These are phyloP conservation scores for Aegilops umbellulata DNA, from an alignment of 176 grass and related monocot genomes.

Conservation along the genomic window DNA sequence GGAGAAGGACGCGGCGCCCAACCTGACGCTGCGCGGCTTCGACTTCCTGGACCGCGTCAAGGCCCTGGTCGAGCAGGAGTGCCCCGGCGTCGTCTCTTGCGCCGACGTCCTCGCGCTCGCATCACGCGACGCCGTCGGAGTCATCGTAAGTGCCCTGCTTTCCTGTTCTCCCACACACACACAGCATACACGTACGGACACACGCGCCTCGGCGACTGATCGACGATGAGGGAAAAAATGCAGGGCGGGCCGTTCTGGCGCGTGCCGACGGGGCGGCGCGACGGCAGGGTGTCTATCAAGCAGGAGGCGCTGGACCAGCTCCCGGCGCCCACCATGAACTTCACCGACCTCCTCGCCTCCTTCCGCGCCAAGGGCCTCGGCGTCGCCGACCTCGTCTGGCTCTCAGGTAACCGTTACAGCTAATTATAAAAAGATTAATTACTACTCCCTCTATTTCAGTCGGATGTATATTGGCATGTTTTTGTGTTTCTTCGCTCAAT, in stretches of 20 bases:
- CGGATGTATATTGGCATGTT: too few relatives aligned
- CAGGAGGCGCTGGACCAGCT: conserved; percentile 68
- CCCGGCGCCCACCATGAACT: conserved; percentile 63
- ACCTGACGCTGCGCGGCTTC: conserved; percentile 76
- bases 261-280: conserved; percentile 64
- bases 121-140: conserved; percentile 61
- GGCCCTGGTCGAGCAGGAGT: conserved; percentile 55
- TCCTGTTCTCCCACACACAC: not conserved
- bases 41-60: conserved; percentile 70
- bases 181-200: too few relatives aligned
- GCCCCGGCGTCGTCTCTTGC: conserved; percentile 56
- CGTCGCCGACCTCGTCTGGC: conserved; percentile 70
- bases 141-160: conserved; percentile 44
- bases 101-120: conserved; percentile 71
- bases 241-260: conserved; percentile 79
- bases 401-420: conserved; percentile 54
- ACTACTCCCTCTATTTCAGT: too few relatives aligned
- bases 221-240: not conserved
- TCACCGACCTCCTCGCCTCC: conserved; percentile 57
- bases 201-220: too few relatives aligned
- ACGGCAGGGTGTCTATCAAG: conserved; percentile 61
- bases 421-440: too few relatives aligned
- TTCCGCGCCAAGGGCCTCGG: conserved; percentile 69
- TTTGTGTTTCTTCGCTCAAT: too few relatives aligned
- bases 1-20: conserved; percentile 68